Base-by-base conservation (phyloP, 441 rosid species). In the Metrosideros polymorpha region DNA sequence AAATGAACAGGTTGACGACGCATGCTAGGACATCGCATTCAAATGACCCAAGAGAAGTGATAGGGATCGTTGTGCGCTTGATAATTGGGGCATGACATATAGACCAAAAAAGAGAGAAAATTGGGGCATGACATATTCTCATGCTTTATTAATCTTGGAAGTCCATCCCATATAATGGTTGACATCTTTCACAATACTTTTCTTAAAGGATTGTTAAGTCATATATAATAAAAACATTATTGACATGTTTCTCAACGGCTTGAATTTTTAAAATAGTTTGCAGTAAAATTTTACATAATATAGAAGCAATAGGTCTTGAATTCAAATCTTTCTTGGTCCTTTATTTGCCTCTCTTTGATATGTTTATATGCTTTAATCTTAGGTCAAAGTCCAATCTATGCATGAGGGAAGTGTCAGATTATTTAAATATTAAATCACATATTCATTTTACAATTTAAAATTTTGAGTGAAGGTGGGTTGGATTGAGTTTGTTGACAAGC, bases 371-470 rank as follows among this genome's bases (percentile, higher is more conserved):
- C 61, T 56, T 27, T 56, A 27, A 56, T 56, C 15, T 27, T 5
- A 56, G 3, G 63, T 56, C 3, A 56, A 55, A 56, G 13, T 56
- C 0, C 0, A 0, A 0, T 19, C 12, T 35, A 35, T 2, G 7
- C 8, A 0, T 66, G 27, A 66, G 25, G 14, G 3, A 7, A 66
- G 14, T 35, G 2, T 66, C 7, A 19, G 24, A 35, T 66, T 19
- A 19, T 66, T 19, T 35, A 19, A 9, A 9, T 35, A 19, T 19
- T 19, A 35, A 35, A 35, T 35, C 0, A 18, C 42, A 66, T 9
- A 66, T 66, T 35, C 2, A 66, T 66, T 12, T 66, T 5, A 10
- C 8, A 66, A 9, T 35, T 18, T 66, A 18, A 30, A 32, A 0
- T 18, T 35, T 66, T 19, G 6, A 35, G 4, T 32, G 2, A 66